Base-by-base conservation (phyloP, 495 filamentous ascomycete species). In the Annulohypoxylon stygium region DNA sequence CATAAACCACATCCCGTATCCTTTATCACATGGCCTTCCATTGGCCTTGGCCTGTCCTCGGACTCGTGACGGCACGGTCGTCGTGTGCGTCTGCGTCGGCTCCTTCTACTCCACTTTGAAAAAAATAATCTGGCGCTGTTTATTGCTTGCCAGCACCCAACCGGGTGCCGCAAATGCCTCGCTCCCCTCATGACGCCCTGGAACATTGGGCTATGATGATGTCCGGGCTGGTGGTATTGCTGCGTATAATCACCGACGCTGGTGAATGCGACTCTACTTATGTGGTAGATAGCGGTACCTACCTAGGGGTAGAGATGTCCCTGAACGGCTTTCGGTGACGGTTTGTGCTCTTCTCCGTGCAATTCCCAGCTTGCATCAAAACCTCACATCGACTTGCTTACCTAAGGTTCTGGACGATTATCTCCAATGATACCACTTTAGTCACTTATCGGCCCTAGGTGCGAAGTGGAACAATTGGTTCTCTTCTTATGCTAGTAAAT, bases 1-100 rank as follows among this genome's bases (percentile, higher is more conserved):
- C 72, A 75, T 75, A 70, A 75, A 68, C 67, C 58, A 67, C 51
- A 55, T 66, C 50, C 63, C 45, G 43, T 60, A 70, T 70, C 51
- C 45, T 67, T 50, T 53, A 70, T 70, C 72, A 70, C 72, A 70
- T 67, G 63, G 72, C 20, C 18, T 18, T 45, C 53, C 20, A 59
- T 58, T 64, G 53, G 67, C 47, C 67, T 75, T 70, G 62, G 63
- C 72, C 55, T 39, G 16, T 57, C 45, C 53, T 63, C 71, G 50
- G 58, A 51, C 50, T 70, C 62, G 50, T 74, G 71, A 74, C 57
- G 67, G 53, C 71, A 74, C 66, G 47, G 55, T 18, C 67, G 48
- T 69, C 60, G 47, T 67, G 25, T 39, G 53, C 53, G 48, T 61
- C 71, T 69, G 18, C 54, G 57, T 61, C 71, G 61, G 62, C 67